Evolutionary conservation across 1,284 basidiomycete species (phyloP).

Genomic region (Stygiomarasmius scandens): DNA sequence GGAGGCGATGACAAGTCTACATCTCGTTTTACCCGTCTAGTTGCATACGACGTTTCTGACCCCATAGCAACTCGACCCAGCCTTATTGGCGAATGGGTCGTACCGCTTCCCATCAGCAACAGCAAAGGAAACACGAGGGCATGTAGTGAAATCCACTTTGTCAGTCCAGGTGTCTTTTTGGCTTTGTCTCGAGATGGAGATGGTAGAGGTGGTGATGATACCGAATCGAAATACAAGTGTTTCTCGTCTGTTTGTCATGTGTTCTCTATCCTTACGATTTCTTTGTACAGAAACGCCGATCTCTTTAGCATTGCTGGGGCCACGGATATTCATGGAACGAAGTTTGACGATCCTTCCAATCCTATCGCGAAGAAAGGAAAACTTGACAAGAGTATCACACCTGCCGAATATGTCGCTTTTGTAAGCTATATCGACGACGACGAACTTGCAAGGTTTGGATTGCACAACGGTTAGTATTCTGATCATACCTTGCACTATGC

Average conservation of each 20-base stretch:
- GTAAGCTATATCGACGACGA: conserved; percentile 53
- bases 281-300: conserved; percentile 52
- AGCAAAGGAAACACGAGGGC: conserved; percentile 52
- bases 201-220: conserved; percentile 57
- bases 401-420: conserved; percentile 60
- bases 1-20: conserved; percentile 52
- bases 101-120: conserved; percentile 57
- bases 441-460: conserved; percentile 62
- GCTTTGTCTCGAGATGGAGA: conserved; percentile 62
- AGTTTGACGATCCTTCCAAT: conserved; percentile 57
- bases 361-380: conserved; percentile 55
- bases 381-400: conserved; percentile 50
- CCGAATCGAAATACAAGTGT: conserved; percentile 60
- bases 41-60: conserved; percentile 55
- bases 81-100: conserved; percentile 62
- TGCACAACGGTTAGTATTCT: conserved; percentile 52
- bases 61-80: conserved; percentile 29
- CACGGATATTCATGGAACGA: conserved; percentile 62
- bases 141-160: conserved; percentile 61
- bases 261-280: background rate
- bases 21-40: conserved; percentile 54
- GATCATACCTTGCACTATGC: background rate
- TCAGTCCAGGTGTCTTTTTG: conserved; percentile 56
- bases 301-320: conserved; percentile 59
- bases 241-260: conserved; percentile 20